Conservation (phyloP, 768 basidiomycete genomes). For the Lanmaoa rubissima region DNA sequence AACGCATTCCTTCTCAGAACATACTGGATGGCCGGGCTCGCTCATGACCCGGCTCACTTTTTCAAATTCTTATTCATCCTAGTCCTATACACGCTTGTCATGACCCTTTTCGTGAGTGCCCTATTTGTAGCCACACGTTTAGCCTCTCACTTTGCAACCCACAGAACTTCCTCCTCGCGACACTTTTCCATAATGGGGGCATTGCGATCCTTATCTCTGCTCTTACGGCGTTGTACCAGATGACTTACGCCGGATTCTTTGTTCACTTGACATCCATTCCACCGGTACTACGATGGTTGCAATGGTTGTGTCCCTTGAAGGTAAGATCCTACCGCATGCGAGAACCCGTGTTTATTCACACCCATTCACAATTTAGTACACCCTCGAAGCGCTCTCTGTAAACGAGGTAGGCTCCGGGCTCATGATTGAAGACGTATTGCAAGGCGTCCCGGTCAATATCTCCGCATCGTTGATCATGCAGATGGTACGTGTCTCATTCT, state of each 20-base stretch:
- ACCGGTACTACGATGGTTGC: constrained; percentile 89
- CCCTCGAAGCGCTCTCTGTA: constrained; percentile 81
- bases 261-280: constrained; percentile 84
- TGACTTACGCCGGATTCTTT: constrained; percentile 92
- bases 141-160: neutral
- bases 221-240: constrained; percentile 70
- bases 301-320: constrained; percentile 87
- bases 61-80: constrained; percentile 96
- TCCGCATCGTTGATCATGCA: constrained; percentile 87
- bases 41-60: constrained; percentile 73
- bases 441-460: constrained; percentile 79
- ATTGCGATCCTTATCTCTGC: constrained; percentile 89
- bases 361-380: constrained; percentile 36
- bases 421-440: constrained; percentile 73
- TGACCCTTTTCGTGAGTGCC: constrained; percentile 77
- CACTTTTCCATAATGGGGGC: constrained; percentile 80
- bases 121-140: neutral
- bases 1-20: constrained; percentile 43
- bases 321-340: constrained; percentile 7
- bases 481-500: constrained; percentile 45
- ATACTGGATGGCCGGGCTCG: constrained; percentile 96
- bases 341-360: neutral
- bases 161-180: constrained; percentile 89
- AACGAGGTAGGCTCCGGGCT: constrained; percentile 92
- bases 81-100: constrained; percentile 77